These are phyloP conservation scores for Rhizopus delemar DNA, from an alignment of 371 early-diverging fungal species.

Conservation along the genomic window DNA sequence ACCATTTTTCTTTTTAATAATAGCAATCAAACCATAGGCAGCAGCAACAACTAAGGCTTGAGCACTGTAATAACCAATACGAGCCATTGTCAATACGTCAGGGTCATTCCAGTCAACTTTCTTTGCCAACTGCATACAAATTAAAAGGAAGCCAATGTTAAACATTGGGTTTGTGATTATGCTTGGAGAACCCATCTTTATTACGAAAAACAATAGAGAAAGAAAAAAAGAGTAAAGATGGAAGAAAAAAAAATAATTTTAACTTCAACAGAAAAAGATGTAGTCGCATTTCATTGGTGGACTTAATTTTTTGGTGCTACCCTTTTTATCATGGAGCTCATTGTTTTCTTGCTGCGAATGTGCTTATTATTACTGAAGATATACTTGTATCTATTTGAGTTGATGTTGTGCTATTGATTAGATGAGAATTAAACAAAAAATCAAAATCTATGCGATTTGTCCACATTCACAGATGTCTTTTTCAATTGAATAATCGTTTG, in stretches of 20 bases:
- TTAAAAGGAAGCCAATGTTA: conserved; percentile 70
- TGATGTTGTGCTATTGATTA: too few relatives aligned
- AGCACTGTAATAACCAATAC: conserved; percentile 66
- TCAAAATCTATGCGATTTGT: too few relatives aligned
- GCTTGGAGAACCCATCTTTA: conserved; percentile 49
- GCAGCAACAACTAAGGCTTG: conserved; percentile 62
- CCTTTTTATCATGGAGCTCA: too few relatives aligned
- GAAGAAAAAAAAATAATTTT: conserved; percentile 3
- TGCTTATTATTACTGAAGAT: too few relatives aligned
- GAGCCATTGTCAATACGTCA: conserved; percentile 58
- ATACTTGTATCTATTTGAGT: too few relatives aligned
- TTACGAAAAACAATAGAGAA: background rate
- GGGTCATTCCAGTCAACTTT: conserved; percentile 70
- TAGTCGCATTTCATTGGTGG: too few relatives aligned
- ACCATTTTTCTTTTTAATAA: conserved; percentile 69
- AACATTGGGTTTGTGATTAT: conserved; percentile 47
- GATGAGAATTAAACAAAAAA: too few relatives aligned
- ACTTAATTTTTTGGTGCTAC: too few relatives aligned
- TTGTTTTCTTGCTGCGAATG: too few relatives aligned
- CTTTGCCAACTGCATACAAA: conserved; percentile 74
- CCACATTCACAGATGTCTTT: too few relatives aligned
- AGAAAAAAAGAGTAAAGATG: background rate
- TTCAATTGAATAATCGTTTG: too few relatives aligned
- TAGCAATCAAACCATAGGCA: conserved; percentile 56
- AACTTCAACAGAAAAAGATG: background rate